Conservation (phyloP, 1,284 basidiomycete genomes). For the Tilletia walkeri region DNA sequence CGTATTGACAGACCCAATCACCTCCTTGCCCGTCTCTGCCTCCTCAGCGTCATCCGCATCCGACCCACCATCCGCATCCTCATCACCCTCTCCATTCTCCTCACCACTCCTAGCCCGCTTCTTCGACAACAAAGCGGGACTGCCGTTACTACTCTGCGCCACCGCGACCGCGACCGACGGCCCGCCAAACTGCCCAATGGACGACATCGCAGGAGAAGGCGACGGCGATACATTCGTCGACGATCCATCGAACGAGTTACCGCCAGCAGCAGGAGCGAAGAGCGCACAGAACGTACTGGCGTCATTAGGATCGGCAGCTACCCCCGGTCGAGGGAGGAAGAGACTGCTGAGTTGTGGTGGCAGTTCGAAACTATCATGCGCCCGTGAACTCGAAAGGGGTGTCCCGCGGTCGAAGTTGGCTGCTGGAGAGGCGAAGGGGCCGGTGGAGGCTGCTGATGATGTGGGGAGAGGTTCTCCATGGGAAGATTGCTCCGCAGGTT, state of each 20-base stretch:
- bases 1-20: too few species aligned
- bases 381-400: not conserved
- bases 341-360: not conserved
- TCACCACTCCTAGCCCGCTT: not conserved
- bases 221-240: not conserved
- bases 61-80: not conserved
- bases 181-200: not conserved
- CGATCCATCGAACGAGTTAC: not conserved
- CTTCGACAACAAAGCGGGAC: too few species aligned
- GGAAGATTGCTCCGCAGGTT: not conserved
- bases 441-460: not conserved
- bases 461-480: not conserved
- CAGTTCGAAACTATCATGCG: not conserved
- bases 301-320: not conserved
- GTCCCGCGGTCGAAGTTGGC: not conserved
- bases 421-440: not conserved
- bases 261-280: not conserved
- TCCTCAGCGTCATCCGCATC: conserved; percentile 5
- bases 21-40: not conserved
- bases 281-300: not conserved
- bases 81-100: not conserved
- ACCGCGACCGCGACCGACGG: not conserved
- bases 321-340: not conserved
- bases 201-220: not conserved
- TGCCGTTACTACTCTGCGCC: not conserved